Percentiles rank a stretch among this genome's conserved stretches.
These are phyloP conservation scores for Laguncularia racemosa DNA, from an alignment of 345 rosid species.

Conservation along the genomic window DNA sequence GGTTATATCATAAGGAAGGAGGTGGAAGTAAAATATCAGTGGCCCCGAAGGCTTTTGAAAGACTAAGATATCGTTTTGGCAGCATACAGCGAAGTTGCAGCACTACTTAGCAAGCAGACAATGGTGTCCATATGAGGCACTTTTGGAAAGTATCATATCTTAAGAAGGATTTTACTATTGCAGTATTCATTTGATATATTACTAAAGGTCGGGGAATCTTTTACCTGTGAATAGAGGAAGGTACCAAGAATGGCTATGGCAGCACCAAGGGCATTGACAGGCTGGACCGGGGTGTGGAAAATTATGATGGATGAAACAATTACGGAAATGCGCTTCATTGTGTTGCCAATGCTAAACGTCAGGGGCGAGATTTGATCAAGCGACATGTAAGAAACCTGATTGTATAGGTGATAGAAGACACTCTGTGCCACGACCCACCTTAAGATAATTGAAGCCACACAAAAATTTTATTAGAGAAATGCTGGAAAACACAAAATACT, in stretches of 20 bases:
- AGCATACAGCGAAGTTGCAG: constrained; percentile 1
- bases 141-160: background rate
- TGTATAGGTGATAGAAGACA: constrained; percentile 43
- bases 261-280: constrained; percentile 44
- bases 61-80: constrained; percentile 3
- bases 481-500: background rate
- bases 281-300: constrained; percentile 43
- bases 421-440: constrained; percentile 53
- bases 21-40: background rate
- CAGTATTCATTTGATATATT: background rate
- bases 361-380: constrained; percentile 43
- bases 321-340: constrained; percentile 43
- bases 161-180: background rate
- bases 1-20: constrained; percentile 2
- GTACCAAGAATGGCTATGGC: constrained; percentile 45
- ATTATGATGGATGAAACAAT: constrained; percentile 42
- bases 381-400: constrained; percentile 50
- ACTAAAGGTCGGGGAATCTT: background rate
- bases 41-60: constrained; percentile 15
- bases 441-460: constrained; percentile 14
- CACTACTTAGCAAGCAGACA: background rate
- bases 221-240: constrained; percentile 47
- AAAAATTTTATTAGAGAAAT: background rate
- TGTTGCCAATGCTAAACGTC: constrained; percentile 47
- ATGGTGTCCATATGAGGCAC: background rate